phyloP scores from a whole-genome alignment of 2,329 filamentous ascomycete genomes.

The Sphaerostilbella broomeana region DNA sequence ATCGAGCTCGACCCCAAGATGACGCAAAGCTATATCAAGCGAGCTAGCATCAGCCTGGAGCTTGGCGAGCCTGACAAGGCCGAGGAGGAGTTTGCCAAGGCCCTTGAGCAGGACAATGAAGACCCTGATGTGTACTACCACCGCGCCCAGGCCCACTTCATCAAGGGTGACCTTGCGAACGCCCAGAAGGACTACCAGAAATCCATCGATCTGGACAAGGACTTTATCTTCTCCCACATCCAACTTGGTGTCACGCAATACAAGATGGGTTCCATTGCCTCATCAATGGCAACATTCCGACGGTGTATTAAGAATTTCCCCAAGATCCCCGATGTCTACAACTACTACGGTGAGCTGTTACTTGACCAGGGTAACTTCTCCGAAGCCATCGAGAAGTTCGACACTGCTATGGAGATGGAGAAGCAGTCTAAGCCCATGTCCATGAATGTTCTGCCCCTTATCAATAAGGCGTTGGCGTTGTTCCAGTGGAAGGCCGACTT shows the following conservation, averaged over 20 bases:
- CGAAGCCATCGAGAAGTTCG: conserved; percentile 96
- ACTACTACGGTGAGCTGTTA: conserved; percentile 97
- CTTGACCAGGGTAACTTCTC: conserved; percentile 94
- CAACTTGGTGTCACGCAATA: conserved; percentile 98
- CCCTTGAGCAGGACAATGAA: conserved; percentile 73
- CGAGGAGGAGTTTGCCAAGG: conserved; percentile 78
- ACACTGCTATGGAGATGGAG: conserved; percentile 98
- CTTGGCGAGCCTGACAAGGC: conserved; percentile 83
- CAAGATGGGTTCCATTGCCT: conserved; percentile 98
- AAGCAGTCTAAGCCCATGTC: conserved; percentile 87
- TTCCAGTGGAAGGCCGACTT: conserved; percentile 99
- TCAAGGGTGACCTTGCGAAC: conserved; percentile 85
- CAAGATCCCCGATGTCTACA: conserved; percentile 95
- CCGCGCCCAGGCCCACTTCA: conserved; percentile 96
- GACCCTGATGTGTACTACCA: conserved; percentile 99
- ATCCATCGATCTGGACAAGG: conserved; percentile 90
- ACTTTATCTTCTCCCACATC: conserved; percentile 99
- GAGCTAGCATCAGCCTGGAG: conserved; percentile 95
- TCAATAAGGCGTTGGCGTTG: conserved; percentile 95
- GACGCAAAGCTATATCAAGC: conserved; percentile 97
- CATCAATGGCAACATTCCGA: conserved; percentile 96
- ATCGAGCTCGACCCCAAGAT: conserved; percentile 81
- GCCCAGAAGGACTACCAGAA: conserved; percentile 99
- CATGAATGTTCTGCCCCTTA: conserved; percentile 95
- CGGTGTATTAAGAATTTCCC: conserved; percentile 98